Conservation (phyloP, 2,329 filamentous ascomycete species). For the Bipolaris bicolor region DNA sequence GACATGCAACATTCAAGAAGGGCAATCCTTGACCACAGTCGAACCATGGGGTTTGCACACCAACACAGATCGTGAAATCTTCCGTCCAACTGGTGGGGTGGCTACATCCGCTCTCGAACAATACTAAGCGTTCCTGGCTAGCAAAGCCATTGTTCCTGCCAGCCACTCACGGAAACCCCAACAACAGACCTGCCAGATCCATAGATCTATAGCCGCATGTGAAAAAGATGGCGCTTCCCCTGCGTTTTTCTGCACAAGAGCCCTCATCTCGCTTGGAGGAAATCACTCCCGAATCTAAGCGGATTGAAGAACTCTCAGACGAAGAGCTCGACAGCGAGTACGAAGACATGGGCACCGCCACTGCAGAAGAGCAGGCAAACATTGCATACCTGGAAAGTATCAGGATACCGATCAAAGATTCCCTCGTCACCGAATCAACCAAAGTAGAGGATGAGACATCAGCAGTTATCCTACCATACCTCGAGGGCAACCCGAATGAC, state of each 20-base stretch:
- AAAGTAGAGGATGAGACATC: constrained; percentile 71
- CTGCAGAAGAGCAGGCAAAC: constrained; percentile 35
- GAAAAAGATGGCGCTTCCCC: constrained; percentile 37
- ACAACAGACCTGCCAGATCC: constrained; percentile 13
- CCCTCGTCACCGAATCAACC: constrained; percentile 71
- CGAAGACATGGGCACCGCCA: constrained; percentile 46
- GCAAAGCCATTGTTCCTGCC: constrained; percentile 33
- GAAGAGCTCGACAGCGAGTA: constrained; percentile 36
- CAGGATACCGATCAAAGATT: constrained; percentile 67
- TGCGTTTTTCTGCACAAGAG: constrained; percentile 24
- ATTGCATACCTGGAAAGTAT: constrained; percentile 40
- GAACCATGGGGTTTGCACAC: not conserved
- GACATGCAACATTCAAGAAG: constrained; percentile 6
- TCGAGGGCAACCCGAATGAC: constrained; percentile 61
- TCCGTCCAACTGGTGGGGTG: too few relatives aligned
- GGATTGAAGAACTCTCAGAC: constrained; percentile 49
- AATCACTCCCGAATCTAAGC: constrained; percentile 29
- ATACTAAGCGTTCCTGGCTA: constrained; percentile 32
- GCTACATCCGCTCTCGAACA: constrained; percentile 30
- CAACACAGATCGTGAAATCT: constrained; percentile 9
- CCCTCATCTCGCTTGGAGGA: constrained; percentile 39
- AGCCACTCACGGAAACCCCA: constrained; percentile 26
- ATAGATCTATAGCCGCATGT: constrained; percentile 4
- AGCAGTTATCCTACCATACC: constrained; percentile 70
- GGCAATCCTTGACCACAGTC: constrained; percentile 4